phyloP scores from a whole-genome alignment of 2,329 filamentous ascomycete genomes.

The Pseudonectria foliicola region DNA sequence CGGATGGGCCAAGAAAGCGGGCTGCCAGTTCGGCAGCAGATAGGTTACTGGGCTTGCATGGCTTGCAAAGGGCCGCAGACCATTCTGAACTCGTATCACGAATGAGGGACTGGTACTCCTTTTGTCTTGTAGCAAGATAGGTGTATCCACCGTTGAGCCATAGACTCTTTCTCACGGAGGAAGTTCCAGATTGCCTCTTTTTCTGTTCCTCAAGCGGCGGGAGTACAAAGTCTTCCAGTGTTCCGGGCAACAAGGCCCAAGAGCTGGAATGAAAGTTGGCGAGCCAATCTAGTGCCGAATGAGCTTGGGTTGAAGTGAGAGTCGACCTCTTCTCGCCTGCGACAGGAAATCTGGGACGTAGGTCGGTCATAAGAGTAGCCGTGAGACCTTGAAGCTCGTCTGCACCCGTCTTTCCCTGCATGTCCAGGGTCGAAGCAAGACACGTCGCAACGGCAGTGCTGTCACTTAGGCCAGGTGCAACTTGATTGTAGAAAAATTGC shows the following conservation, averaged over 20 bases:
- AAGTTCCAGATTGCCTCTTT: slow-evolving; percentile 13
- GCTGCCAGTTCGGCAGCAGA: slow-evolving; percentile 49
- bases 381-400: slow-evolving; percentile 33
- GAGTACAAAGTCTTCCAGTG: slow-evolving; percentile 32
- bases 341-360: slow-evolving; percentile 46
- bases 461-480: slow-evolving; percentile 42
- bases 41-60: slow-evolving; percentile 10
- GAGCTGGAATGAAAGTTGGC: slow-evolving; percentile 53
- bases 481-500: slow-evolving; percentile 54
- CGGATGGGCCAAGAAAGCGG: slow-evolving; percentile 38
- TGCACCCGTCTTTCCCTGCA: slow-evolving; percentile 12
- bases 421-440: slow-evolving; percentile 35
- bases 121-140: slow-evolving; percentile 55
- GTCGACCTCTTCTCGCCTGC: slow-evolving; percentile 46
- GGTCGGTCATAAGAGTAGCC: slow-evolving; percentile 52
- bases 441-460: slow-evolving; percentile 43
- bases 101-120: slow-evolving; percentile 45
- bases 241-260: slow-evolving; percentile 30
- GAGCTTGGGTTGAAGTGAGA: slow-evolving; percentile 40
- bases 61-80: slow-evolving; percentile 40
- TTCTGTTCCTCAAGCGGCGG: slow-evolving; percentile 49
- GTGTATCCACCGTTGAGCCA: slow-evolving; percentile 66
- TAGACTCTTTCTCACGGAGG: slow-evolving; percentile 22
- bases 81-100: slow-evolving; percentile 46
- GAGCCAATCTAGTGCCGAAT: slow-evolving; percentile 54